Evolutionary conservation across 352 stramenopile genomes (phyloP).

Genomic region (Phytopythium kandeliae): DNA sequence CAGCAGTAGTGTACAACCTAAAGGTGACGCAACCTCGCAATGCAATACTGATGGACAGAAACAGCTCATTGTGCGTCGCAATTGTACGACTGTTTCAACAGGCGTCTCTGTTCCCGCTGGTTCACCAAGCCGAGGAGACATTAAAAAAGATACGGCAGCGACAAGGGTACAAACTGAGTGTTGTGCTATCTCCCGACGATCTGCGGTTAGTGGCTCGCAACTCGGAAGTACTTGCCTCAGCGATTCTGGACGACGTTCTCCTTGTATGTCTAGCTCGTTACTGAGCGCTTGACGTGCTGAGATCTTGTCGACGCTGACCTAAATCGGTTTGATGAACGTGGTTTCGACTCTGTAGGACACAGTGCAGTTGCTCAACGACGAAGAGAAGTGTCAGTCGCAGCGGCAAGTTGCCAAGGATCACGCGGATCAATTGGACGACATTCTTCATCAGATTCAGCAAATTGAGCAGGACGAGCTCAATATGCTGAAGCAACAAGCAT

Average conservation of each 20-base stretch:
- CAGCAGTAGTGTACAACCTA: constrained; percentile 43
- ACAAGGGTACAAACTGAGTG: constrained; percentile 30
- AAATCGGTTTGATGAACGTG: not conserved
- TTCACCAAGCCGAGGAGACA: constrained; percentile 44
- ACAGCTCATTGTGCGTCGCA: not conserved
- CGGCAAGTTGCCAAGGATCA: constrained; percentile 20
- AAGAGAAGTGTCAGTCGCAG: constrained; percentile 31
- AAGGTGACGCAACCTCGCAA: constrained; percentile 17
- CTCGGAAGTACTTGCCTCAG: constrained; percentile 42
- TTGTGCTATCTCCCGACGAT: constrained; percentile 28
- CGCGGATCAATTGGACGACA: constrained; percentile 35
- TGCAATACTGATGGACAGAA: not conserved
- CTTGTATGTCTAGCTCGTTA: constrained; percentile 29
- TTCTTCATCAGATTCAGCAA: constrained; percentile 36
- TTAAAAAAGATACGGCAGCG: constrained; percentile 33
- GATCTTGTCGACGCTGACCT: too few relatives aligned
- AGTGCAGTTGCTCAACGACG: constrained; percentile 44
- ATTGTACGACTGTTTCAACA: constrained; percentile 3
- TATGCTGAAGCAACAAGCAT: constrained; percentile 25
- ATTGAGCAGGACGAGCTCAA: constrained; percentile 37
- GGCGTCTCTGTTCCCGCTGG: constrained; percentile 43
- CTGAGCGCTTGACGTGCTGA: too few relatives aligned
- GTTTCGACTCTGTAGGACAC: constrained; percentile 31
- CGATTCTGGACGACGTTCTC: constrained; percentile 59
- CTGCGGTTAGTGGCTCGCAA: constrained; percentile 37